Base-by-base conservation (phyloP, 495 filamentous ascomycete species). In the Xylaria flabelliformis region DNA sequence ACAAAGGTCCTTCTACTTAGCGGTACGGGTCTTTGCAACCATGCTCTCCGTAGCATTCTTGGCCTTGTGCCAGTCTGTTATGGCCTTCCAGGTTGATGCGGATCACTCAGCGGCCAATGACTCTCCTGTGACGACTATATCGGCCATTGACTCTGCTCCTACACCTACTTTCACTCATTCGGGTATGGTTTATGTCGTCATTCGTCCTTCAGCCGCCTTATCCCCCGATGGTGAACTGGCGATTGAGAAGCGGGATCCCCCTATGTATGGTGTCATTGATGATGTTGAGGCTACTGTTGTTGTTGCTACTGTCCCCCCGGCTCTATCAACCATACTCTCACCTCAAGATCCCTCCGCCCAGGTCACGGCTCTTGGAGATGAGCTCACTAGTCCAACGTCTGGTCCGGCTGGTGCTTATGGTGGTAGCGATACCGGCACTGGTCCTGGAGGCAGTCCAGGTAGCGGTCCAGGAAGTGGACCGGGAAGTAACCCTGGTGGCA, bases 31-130 rank as follows among this genome's bases (percentile, higher is more conserved):
- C 15, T 70, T 70, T 39, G 0, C 63, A 46, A 55, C 24, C 67
- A 64, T 73, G 29, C 36, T 75, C 51, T 56, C 74, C 17, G 13
- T 67, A 44, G 70, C 73, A 72, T 55, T 79, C 48, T 55, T 77
- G 73, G 77, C 75, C 46, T 24, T 74, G 48, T 70, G 36, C 74
- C 59, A 73, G 39, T 3, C 24, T n/a, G 50, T 46, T 34, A 15
- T 71, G 61, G 69, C 69, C 58, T 29, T 17, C 34, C 34, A 71
- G 69, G 7, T 24, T 44, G 36, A 44, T 12, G 21, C 17, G 34
- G 48, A 46, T 21, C 21, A 21, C 59, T 21, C 69, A 46, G 34
- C 4, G 34, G 56, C 19, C 36, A 21, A 46, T 34, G 56, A 64
- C 36, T 55, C 34, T 34, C 34, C 41, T 59, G 10, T 29, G 24